These are phyloP conservation scores for Betula pendula DNA, from an alignment of 306 rosid genomes.

Conservation along the genomic window DNA sequence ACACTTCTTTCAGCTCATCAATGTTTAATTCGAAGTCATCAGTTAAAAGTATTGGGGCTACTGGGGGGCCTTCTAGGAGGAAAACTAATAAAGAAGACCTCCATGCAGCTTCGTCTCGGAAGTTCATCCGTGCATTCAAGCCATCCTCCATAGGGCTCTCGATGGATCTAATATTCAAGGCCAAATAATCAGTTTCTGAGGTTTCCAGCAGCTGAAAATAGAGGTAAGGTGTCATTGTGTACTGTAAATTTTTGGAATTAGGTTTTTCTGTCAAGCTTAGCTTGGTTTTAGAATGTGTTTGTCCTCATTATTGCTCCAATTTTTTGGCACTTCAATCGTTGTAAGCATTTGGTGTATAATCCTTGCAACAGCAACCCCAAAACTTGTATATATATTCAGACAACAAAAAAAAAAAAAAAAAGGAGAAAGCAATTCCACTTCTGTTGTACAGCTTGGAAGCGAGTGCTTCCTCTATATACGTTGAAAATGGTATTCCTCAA, in stretches of 20 bases:
- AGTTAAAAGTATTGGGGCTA: constrained; percentile 41
- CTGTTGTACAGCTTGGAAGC: constrained; percentile 50
- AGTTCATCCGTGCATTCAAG: constrained; percentile 64
- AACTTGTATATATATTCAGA: constrained; percentile 57
- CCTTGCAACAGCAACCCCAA: constrained; percentile 24
- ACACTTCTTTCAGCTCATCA: constrained; percentile 60
- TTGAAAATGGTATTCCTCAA: constrained; percentile 23
- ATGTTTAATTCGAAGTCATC: constrained; percentile 54
- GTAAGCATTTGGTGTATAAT: constrained; percentile 40
- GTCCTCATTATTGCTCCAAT: constrained; percentile 27
- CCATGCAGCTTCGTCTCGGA: constrained; percentile 60
- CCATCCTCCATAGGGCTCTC: constrained; percentile 68
- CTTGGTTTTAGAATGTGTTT: constrained; percentile 35
- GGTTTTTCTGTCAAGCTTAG: constrained; percentile 13
- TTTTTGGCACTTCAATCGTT: constrained; percentile 42
- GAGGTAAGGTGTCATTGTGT: constrained; percentile 21
- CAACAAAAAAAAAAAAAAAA: not conserved
- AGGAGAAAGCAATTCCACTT: constrained; percentile 29
- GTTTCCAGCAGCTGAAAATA: constrained; percentile 41
- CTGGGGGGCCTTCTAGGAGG: constrained; percentile 48
- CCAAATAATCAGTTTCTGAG: constrained; percentile 43
- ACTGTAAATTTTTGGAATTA: constrained; percentile 31
- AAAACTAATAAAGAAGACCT: constrained; percentile 49
- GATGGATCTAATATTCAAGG: constrained; percentile 49
- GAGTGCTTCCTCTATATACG: constrained; percentile 19